A percentile compares a stretch with the other conserved stretches of the same genome.
phyloP scores from a whole-genome alignment of 2,329 filamentous ascomycete genomes.

The Fusarium agapanthi region DNA sequence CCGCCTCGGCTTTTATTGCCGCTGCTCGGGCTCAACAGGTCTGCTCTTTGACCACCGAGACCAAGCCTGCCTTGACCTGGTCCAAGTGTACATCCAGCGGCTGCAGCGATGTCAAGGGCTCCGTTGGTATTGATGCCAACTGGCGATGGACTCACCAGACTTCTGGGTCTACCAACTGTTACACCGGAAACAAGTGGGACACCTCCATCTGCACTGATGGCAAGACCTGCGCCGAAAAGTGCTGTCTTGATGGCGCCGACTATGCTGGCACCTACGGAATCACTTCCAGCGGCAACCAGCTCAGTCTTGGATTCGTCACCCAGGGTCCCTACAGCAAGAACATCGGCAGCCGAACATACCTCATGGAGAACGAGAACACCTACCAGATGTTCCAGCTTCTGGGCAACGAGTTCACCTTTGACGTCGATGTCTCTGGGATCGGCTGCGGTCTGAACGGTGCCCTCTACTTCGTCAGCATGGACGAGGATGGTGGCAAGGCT shows the following conservation, averaged over 20 bases:
- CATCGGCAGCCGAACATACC: constrained; percentile 67
- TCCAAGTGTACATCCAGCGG: constrained; percentile 61
- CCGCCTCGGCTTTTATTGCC: constrained; percentile 42
- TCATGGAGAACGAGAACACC: constrained; percentile 67
- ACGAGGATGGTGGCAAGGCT: constrained; percentile 62
- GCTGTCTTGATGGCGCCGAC: constrained; percentile 63
- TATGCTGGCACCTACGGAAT: constrained; percentile 63
- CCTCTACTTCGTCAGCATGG: constrained; percentile 72
- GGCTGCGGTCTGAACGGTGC: constrained; percentile 78
- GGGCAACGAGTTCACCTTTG: constrained; percentile 76
- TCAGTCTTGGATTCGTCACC: constrained; percentile 67
- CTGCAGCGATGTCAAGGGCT: constrained; percentile 59
- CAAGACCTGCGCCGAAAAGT: constrained; percentile 56
- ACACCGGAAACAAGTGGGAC: constrained; percentile 61
- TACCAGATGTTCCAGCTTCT: constrained; percentile 73
- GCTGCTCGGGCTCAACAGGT: constrained; percentile 57
- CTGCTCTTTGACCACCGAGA: constrained; percentile 58
- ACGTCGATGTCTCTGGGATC: constrained; percentile 74
- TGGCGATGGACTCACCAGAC: constrained; percentile 68
- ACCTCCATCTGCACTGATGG: constrained; percentile 51
- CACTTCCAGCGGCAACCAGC: constrained; percentile 58
- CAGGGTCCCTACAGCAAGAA: constrained; percentile 57
- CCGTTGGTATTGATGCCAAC: constrained; percentile 67
- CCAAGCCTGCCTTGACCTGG: constrained; percentile 63
- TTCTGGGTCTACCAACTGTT: constrained; percentile 62